Percentiles rank a stretch among this genome's conserved stretches.
Conservation (phyloP, 192 early-diverging fungal genomes). For the Umbelopsis vinacea region DNA sequence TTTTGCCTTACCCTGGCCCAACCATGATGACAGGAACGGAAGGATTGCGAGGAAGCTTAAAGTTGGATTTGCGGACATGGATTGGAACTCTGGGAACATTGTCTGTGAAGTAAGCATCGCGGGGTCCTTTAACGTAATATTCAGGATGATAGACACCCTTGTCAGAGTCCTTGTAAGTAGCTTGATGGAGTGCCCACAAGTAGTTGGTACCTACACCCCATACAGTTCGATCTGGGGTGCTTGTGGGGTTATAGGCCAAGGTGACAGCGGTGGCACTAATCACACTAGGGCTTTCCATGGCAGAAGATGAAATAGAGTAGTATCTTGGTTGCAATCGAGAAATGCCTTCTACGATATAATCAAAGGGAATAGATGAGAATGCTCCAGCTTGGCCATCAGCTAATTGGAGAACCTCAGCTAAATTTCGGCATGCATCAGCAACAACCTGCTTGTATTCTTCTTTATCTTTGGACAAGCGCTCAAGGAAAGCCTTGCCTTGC, state of each 20-base stretch:
- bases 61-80: conserved; percentile 87
- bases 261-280: conserved; percentile 90
- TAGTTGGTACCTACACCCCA: conserved; percentile 91
- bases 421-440: conserved; percentile 64
- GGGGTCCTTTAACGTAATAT: conserved; percentile 48
- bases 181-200: conserved; percentile 70
- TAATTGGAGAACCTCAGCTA: conserved; percentile 77
- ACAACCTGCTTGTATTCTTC: conserved; percentile 67
- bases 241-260: conserved; percentile 73
- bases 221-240: conserved; percentile 54
- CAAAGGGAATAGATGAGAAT: conserved; percentile 72
- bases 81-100: conserved; percentile 66
- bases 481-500: conserved; percentile 54
- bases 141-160: conserved; percentile 38
- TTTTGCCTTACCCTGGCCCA: conserved; percentile 70
- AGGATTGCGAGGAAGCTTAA: conserved; percentile 87
- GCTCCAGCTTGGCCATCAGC: conserved; percentile 37
- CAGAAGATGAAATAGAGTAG: conserved; percentile 97
- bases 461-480: conserved; percentile 67
- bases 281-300: conserved; percentile 72
- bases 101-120: conserved; percentile 38
- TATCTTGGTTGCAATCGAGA: conserved; percentile 86
- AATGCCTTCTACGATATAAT: conserved; percentile 81
- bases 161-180: conserved; percentile 41
- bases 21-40: conserved; percentile 92